Base-by-base conservation (phyloP, 495 filamentous ascomycete genomes). In the Neurospora africana region DNA sequence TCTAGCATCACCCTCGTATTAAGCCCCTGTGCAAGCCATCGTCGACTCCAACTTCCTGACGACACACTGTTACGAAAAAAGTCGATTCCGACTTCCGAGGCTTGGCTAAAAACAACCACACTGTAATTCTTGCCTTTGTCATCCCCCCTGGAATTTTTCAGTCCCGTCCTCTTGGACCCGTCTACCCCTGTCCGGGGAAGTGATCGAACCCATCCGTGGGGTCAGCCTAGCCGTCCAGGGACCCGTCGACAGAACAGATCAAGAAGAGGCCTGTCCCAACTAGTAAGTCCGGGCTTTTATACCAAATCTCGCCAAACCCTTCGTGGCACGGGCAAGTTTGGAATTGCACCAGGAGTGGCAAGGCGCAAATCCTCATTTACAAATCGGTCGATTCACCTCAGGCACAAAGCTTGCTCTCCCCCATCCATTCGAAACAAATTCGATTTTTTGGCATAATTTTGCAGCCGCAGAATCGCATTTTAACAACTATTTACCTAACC, bases 221-320 rank as follows among this genome's bases (percentile, higher is more conserved):
- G 53, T 65, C 53, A 65, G 27, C 53, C 53, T 65, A 65, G 53
- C 53, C 27, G 5, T 61, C 53, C 53, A 61, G 53, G 53, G 23
- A 58, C 21, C 13, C 13, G 13, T 30, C 53, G 1, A 15, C 53
- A 40, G 69, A 70, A 61, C 71, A 40, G 44, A 73, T 68, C 68
- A 72, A 41, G 71, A 53, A 75, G 70, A 58, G 71, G 39, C 15
- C n/a, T 39, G 47, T 65, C 33, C n/a, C 58, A 41, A 39, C 67
- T 71, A n/a, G n/a, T n/a, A 7, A 74, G 69, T 61, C 38, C 72
- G 68, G 53, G 43, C 47, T 58, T 35, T 47, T 11, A 38, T 47
- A 58, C 71, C 74, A 73, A 75, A 73, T 75, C 72, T 75, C 74
- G 74, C 69, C 74, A 73, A 74, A 75, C 27, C 36, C 15, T 69